Percentiles rank a stretch among this genome's conserved stretches.
Evolutionary conservation across 164 flowering plant species (phyloP).

Genomic region (Tetrastigma voinierianum): DNA sequence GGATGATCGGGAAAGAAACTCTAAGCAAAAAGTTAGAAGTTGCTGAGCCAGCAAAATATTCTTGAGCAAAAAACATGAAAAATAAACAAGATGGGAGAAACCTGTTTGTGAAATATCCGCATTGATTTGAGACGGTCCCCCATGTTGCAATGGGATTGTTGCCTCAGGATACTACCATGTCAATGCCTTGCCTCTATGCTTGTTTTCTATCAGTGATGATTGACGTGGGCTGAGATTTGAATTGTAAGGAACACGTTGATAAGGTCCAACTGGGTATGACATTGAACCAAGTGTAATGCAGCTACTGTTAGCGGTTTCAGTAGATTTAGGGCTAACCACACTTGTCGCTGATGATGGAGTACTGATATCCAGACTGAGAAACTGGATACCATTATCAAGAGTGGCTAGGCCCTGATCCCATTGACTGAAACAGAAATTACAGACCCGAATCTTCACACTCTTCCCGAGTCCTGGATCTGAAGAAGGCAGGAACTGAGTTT

Average conservation of each 20-base stretch:
- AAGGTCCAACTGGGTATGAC: constrained; percentile 55
- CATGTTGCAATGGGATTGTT: constrained; percentile 24
- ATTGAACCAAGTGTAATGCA: constrained; percentile 52
- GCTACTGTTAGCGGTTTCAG: constrained; percentile 52
- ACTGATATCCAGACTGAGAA: constrained; percentile 40
- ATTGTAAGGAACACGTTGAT: constrained; percentile 41
- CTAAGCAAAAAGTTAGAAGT: too few species aligned
- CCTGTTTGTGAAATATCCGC: constrained; percentile 61
- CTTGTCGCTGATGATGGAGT: constrained; percentile 71
- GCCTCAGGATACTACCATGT: too few species aligned
- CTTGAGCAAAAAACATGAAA: neutral
- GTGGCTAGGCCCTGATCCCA: constrained; percentile 52
- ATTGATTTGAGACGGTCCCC: constrained; percentile 32
- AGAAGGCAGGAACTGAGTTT: constrained; percentile 66
- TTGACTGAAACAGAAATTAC: constrained; percentile 84
- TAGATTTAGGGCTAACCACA: constrained; percentile 65
- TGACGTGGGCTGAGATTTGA: constrained; percentile 37
- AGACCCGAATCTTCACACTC: constrained; percentile 79
- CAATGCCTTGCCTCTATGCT: too few species aligned
- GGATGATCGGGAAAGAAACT: too few species aligned
- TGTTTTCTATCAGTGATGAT: constrained; percentile 40
- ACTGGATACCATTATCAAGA: constrained; percentile 43
- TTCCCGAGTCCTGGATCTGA: constrained; percentile 40
- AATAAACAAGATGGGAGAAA: constrained; percentile 12
- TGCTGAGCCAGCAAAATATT: neutral